Conservation (phyloP, 257 asterid genomes). For the Coffea canephora region DNA sequence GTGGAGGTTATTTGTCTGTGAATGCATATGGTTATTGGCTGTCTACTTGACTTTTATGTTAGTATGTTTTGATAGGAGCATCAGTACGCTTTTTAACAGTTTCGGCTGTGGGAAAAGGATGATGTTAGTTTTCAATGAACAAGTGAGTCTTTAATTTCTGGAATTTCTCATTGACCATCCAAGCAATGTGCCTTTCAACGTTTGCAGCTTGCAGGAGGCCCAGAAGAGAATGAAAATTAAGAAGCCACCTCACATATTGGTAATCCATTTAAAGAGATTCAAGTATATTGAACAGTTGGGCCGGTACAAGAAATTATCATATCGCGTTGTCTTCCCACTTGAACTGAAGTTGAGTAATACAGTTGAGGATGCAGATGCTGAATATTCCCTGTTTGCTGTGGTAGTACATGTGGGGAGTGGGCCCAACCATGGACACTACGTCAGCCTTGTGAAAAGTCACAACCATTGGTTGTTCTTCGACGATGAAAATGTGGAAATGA, state of each 20-base stretch:
- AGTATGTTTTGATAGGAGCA: conserved; percentile 3
- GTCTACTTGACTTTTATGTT: not conserved
- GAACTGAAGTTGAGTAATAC: conserved; percentile 83
- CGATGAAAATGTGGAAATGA: conserved; percentile 85
- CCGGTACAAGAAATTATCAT: conserved; percentile 72
- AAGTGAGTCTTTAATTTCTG: not conserved
- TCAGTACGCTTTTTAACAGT: not conserved
- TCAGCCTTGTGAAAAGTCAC: conserved; percentile 89
- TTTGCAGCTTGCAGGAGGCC: conserved; percentile 84
- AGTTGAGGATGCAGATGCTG: conserved; percentile 78
- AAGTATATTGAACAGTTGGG: conserved; percentile 81
- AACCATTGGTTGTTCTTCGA: conserved; percentile 85
- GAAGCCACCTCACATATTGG: conserved; percentile 73
- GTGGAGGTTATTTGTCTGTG: not conserved
- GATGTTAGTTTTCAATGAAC: not conserved
- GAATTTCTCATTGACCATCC: not conserved
- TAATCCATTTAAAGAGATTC: conserved; percentile 77
- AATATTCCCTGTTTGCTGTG: conserved; percentile 73
- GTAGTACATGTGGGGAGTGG: conserved; percentile 89
- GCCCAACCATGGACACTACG: conserved; percentile 90
- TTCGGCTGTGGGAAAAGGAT: not conserved
- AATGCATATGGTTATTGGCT: not conserved
- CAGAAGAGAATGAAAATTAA: conserved; percentile 92
- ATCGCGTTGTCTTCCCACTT: conserved; percentile 83
- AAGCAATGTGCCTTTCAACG: not conserved